Evolutionary conservation across 768 basidiomycete species (phyloP), one percentile per base, ranked within the genome.

Genomic region (Russula ochroleuca): DNA sequence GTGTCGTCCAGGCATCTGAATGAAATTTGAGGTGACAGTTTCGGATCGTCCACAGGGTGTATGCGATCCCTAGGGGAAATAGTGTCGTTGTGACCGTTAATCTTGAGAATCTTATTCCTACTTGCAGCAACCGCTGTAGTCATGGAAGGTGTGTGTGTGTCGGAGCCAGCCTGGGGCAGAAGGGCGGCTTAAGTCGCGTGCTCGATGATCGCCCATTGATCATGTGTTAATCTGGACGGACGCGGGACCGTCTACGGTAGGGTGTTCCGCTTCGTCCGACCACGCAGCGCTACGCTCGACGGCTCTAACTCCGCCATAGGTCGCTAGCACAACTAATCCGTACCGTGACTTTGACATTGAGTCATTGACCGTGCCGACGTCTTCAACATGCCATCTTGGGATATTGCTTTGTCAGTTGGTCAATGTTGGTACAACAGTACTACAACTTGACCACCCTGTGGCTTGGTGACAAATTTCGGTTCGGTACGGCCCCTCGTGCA

Each of bases 331-430:
- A 19, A 28, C 25, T 40, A 37, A 5, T 37, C 35, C 8, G 28
- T 28, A 25, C 31, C 37, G 43, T 45, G 43, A 45, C n/a, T 11
- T 25, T 14, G 57, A 33, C 38, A 31, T 15, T 15, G 19, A 45
- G 57, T 23, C 38, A 31, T 15, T 15, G 19, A 45, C 23, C 21
- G 7, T 23, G 23, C 47, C 14, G 41, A 51, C n/a, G 37, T 59
- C 37, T 64, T 59, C 45, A 64, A 41, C 5, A 35, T 65, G 49
- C 64, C 64, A 51, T 65, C 64, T 56, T 56, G 28, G 59, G 64
- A 45, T 57, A 38, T 33, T 55, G 25, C 59, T 61, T 61, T 61
- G 40, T 17, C 15, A 47, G 11, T 38, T 21, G 45, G 15, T 40
- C 35, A 21, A 25, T 33, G 25, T 53, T 19, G 33, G 25, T 21